Evolutionary conservation across 2,329 filamentous ascomycete species (phyloP), one percentile per base, ranked within the genome.

Genomic region (Colletotrichum noveboracense): DNA sequence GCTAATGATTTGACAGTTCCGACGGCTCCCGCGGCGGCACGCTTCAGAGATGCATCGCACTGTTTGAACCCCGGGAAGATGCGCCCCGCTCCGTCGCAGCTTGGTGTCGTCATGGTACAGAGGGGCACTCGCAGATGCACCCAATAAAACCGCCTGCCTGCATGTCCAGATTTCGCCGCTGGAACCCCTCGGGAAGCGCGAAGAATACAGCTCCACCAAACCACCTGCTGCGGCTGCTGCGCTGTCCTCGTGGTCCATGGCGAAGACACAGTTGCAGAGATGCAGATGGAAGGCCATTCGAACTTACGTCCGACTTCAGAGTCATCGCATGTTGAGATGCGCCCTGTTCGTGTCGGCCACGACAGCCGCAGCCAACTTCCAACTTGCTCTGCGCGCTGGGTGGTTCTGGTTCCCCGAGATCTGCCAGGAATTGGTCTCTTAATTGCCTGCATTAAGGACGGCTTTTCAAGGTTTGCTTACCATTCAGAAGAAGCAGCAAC

Each of bases 31-130:
- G 24, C 32, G 24, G 36, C 6, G 36, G 16, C 34, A 73, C 18
- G 14, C 61, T 60, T 32, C 66, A 34, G n/a, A 56, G 58, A 56
- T 65, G 66, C 56, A 55, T 55, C 65, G 38, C 26, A 56, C 56
- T 61, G 21, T 67, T 24, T 64, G 70, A 68, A 52, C 70, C 56
- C 70, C 65, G 58, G 16, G 73, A 65, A 69, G 48, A 52, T 60
- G 62, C 34, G 64, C 73, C 74, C 74, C 70, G 64, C 74, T 26
- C 66, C 65, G 30, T 60, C 58, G 58, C 64, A 65, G 56, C 56
- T 48, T 43, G 43, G 26, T 76, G 74, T 76, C 74, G 74, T 74
- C 74, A 76, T 76, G 58, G 74, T 48, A 69, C 74, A 32, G 70
- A 65, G 43, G 58, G 58, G 28, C 26, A 74, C 10, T 43, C 13